phyloP scores from a whole-genome alignment of 2,329 filamentous ascomycete species.

The Pleurostoma richardsiae region DNA sequence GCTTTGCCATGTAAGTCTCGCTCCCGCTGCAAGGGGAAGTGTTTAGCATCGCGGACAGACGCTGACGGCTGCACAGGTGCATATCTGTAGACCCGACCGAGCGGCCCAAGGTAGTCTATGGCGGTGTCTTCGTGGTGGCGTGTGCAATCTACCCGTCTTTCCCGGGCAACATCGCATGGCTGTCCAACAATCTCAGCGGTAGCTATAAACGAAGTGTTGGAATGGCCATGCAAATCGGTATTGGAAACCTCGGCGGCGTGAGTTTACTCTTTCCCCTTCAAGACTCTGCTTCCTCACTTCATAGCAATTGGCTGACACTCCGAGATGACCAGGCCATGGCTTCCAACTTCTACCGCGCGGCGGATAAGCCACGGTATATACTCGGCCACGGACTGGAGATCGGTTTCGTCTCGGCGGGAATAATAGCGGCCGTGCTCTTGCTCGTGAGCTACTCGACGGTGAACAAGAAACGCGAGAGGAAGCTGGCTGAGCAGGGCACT shows the following conservation, averaged over 20 bases:
- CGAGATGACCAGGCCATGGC: slow-evolving; percentile 52
- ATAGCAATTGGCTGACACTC: background rate
- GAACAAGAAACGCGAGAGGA: slow-evolving; percentile 52
- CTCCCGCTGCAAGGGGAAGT: no score
- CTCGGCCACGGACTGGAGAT: slow-evolving; percentile 46
- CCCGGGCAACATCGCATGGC: slow-evolving; percentile 74
- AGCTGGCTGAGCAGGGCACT: slow-evolving; percentile 36
- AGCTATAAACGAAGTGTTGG: slow-evolving; percentile 60
- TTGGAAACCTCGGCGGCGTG: slow-evolving; percentile 53
- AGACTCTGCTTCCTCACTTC: background rate
- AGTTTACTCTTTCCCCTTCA: slow-evolving; percentile 11
- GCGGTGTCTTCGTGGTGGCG: slow-evolving; percentile 70
- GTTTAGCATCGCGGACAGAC: no score
- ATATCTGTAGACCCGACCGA: slow-evolving; percentile 36
- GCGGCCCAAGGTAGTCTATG: slow-evolving; percentile 62
- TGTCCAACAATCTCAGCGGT: slow-evolving; percentile 69
- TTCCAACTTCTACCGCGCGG: slow-evolving; percentile 63
- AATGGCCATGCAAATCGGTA: slow-evolving; percentile 60
- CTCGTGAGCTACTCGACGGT: slow-evolving; percentile 48
- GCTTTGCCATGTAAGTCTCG: slow-evolving; percentile 45
- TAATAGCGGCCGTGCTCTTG: slow-evolving; percentile 37
- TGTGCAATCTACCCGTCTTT: slow-evolving; percentile 78
- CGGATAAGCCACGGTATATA: slow-evolving; percentile 41
- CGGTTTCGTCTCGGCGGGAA: slow-evolving; percentile 39
- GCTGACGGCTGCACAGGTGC: slow-evolving; percentile 40